A percentile compares a stretch with the other conserved stretches of the same genome.
Conservation (phyloP, 176 grass and related monocot genomes). For the Stipa capillata region DNA sequence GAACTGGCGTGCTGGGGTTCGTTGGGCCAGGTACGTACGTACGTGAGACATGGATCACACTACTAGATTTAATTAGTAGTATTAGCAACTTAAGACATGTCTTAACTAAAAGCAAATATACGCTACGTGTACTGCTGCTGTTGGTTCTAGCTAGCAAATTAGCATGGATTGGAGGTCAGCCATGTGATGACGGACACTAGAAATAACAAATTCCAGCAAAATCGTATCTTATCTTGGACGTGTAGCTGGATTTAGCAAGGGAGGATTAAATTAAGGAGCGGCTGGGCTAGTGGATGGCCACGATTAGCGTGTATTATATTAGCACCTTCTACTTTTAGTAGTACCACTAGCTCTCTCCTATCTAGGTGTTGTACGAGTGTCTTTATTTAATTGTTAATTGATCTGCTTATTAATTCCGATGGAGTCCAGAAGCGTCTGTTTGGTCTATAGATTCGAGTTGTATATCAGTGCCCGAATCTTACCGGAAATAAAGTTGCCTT, state of each 20-base stretch:
- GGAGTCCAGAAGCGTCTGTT: neutral
- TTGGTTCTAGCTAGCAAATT: too few relatives aligned
- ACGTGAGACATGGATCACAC: too few relatives aligned
- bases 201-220: neutral
- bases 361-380: neutral
- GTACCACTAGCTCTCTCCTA: neutral
- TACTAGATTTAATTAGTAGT: too few relatives aligned
- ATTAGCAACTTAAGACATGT: too few relatives aligned
- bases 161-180: constrained; percentile 33
- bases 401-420: neutral
- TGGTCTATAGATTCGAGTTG: neutral
- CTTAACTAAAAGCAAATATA: too few relatives aligned
- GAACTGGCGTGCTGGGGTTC: neutral
- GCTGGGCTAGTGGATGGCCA: neutral
- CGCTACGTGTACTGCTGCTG: neutral
- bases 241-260: neutral
- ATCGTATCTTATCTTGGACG: neutral
- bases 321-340: neutral
- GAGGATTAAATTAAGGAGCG: neutral
- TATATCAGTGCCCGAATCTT: neutral
- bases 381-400: neutral
- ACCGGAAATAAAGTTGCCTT: neutral
- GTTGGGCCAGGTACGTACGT: neutral
- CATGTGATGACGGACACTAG: constrained; percentile 25
- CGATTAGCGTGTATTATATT: constrained; percentile 3